A percentile compares a stretch with the other conserved stretches of the same genome.
These are phyloP conservation scores for Nitzschia sp. DNA, from an alignment of 108 stramenopile species.

Conservation along the genomic window DNA sequence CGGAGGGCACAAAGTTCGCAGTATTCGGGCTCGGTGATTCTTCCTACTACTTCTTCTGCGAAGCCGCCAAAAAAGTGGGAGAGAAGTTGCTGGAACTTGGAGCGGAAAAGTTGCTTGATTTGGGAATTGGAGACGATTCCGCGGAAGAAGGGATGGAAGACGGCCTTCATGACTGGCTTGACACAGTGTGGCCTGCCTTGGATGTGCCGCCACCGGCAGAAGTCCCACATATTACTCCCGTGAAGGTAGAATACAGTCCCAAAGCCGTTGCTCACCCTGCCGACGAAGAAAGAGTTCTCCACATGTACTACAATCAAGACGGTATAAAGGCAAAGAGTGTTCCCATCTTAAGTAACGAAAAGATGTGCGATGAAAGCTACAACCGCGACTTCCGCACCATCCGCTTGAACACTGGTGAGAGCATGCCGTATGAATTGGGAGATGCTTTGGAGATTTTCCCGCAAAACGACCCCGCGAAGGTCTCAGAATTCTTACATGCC, in stretches of 20 bases:
- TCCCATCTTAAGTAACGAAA: constrained; percentile 30
- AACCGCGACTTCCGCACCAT: constrained; percentile 67
- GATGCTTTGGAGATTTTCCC: constrained; percentile 74
- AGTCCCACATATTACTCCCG: constrained; percentile 60
- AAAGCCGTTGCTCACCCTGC: constrained; percentile 38
- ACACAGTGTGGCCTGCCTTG: constrained; percentile 51
- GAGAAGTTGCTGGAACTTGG: constrained; percentile 48
- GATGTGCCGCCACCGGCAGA: constrained; percentile 48
- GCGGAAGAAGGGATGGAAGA: constrained; percentile 55
- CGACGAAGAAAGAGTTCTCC: constrained; percentile 37
- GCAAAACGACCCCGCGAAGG: constrained; percentile 48
- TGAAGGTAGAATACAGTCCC: constrained; percentile 44
- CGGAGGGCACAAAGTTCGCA: constrained; percentile 49
- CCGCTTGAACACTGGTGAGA: constrained; percentile 43
- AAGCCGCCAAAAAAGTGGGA: constrained; percentile 55
- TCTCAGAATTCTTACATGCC: constrained; percentile 49
- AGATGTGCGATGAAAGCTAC: constrained; percentile 50
- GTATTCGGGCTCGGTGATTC: constrained; percentile 62
- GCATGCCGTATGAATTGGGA: constrained; percentile 58
- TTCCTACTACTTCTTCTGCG: constrained; percentile 62
- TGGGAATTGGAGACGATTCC: constrained; percentile 61
- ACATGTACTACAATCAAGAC: constrained; percentile 42
- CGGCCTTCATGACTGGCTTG: constrained; percentile 57
- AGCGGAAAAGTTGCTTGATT: constrained; percentile 35
- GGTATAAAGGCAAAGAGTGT: constrained; percentile 31